Percentiles rank a stretch among this genome's conserved stretches.
phyloP scores from a whole-genome alignment of 768 basidiomycete genomes.

The Leccinum arenicola region DNA sequence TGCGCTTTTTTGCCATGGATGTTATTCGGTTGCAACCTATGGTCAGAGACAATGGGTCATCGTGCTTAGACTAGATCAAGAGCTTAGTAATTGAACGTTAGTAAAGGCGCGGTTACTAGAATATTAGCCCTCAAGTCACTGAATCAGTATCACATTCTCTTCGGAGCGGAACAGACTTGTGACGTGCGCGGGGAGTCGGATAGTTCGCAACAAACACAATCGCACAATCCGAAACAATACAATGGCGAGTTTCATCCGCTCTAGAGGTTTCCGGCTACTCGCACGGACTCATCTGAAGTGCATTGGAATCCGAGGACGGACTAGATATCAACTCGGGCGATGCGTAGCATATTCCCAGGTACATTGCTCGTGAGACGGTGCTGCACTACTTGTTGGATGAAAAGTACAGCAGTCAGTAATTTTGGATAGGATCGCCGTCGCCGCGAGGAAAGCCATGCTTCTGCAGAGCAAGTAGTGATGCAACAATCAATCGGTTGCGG shows the following conservation, averaged over 20 bases:
- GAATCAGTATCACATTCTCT: too few relatives aligned
- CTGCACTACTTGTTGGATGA: conserved; percentile 5
- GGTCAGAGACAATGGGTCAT: too few relatives aligned
- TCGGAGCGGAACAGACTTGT: too few relatives aligned
- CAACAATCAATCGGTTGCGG: background rate
- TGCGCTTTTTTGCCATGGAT: conserved; percentile 22
- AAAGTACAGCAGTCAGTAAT: background rate
- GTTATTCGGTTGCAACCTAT: background rate
- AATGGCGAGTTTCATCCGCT: too few relatives aligned
- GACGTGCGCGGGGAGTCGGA: too few relatives aligned
- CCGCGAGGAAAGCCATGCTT: background rate
- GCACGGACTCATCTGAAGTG: background rate
- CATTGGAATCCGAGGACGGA: background rate
- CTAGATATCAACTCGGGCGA: background rate
- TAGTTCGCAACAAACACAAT: too few relatives aligned
- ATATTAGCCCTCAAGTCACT: too few relatives aligned
- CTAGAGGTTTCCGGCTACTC: too few relatives aligned
- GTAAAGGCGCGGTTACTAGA: too few relatives aligned
- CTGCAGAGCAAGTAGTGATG: background rate
- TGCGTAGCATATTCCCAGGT: background rate
- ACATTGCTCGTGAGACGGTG: background rate
- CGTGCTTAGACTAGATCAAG: too few relatives aligned
- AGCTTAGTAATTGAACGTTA: background rate
- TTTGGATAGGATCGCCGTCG: background rate
- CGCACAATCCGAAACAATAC: too few relatives aligned